Conservation (phyloP, 257 asterid genomes). For the Gynochthodes officinalis region DNA sequence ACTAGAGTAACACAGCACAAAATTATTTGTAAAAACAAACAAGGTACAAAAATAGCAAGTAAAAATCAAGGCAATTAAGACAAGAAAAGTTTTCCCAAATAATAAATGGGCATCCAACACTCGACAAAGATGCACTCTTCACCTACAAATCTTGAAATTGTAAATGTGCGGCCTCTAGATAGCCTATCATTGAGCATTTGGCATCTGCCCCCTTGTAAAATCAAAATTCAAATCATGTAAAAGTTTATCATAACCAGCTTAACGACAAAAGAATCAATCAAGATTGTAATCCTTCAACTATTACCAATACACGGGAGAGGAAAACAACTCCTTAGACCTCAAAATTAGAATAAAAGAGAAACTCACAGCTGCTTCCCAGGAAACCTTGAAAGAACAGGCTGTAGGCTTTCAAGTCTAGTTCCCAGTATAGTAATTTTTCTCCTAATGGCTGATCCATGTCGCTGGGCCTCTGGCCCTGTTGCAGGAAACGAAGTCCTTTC, state of each 20-base stretch:
- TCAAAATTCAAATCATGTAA: neutral
- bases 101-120: neutral
- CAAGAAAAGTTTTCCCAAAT: neutral
- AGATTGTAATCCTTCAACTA: neutral
- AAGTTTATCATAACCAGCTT: neutral
- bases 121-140: neutral
- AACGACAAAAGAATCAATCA: neutral
- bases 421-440: slow-evolving; percentile 92
- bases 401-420: slow-evolving; percentile 75
- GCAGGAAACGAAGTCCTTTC: slow-evolving; percentile 67
- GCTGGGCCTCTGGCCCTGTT: slow-evolving; percentile 78
- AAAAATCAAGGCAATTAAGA: neutral
- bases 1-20: neutral
- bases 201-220: neutral
- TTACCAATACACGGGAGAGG: neutral
- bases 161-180: neutral
- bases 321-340: neutral
- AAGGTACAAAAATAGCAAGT: neutral
- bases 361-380: slow-evolving; percentile 78
- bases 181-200: neutral
- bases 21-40: neutral
- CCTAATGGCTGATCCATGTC: slow-evolving; percentile 76
- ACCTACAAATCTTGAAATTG: neutral
- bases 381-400: slow-evolving; percentile 54
- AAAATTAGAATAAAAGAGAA: neutral